Conservation (phyloP, 1,139 yeast genomes). For the Yamadazyma triangularis region DNA sequence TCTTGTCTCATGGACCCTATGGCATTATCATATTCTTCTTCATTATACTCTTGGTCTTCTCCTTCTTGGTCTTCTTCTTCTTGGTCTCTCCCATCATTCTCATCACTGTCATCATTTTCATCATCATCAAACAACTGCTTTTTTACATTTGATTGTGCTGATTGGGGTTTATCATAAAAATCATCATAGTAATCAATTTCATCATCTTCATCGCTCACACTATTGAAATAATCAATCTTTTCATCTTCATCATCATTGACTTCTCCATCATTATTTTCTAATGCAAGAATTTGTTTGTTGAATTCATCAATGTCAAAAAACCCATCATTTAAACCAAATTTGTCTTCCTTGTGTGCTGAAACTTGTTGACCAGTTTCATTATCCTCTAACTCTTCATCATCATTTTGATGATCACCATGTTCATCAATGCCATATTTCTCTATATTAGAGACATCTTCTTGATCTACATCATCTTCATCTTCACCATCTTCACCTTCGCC, state of each 20-base stretch:
- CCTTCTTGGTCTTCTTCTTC: constrained; percentile 30
- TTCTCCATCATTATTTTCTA: constrained; percentile 59
- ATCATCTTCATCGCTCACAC: constrained; percentile 50
- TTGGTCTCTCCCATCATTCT: constrained; percentile 30
- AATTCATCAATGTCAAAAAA: constrained; percentile 84
- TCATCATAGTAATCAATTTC: constrained; percentile 73
- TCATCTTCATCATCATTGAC: constrained; percentile 44
- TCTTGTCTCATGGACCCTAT: constrained; percentile 56
- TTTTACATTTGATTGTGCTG: constrained; percentile 12
- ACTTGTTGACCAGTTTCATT: constrained; percentile 17
- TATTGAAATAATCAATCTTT: constrained; percentile 61
- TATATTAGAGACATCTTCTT: constrained; percentile 10
- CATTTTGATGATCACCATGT: constrained; percentile 8
- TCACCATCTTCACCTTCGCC: constrained; percentile 6
- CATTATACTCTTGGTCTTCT: constrained; percentile 28
- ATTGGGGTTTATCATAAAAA: constrained; percentile 58
- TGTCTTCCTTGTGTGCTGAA: constrained; percentile 9
- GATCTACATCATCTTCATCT: constrained; percentile 17
- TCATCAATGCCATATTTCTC: constrained; percentile 3
- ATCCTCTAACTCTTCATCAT: constrained; percentile 16
- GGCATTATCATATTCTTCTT: constrained; percentile 51
- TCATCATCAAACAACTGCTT: constrained; percentile 12
- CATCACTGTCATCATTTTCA: constrained; percentile 21
- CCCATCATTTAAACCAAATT: constrained; percentile 73
- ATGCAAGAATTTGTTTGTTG: constrained; percentile 72